Percentiles rank a stretch among this genome's conserved stretches.
These are phyloP conservation scores for Limonomyces culmigenus DNA, from an alignment of 1,284 basidiomycete species.

Conservation along the genomic window DNA sequence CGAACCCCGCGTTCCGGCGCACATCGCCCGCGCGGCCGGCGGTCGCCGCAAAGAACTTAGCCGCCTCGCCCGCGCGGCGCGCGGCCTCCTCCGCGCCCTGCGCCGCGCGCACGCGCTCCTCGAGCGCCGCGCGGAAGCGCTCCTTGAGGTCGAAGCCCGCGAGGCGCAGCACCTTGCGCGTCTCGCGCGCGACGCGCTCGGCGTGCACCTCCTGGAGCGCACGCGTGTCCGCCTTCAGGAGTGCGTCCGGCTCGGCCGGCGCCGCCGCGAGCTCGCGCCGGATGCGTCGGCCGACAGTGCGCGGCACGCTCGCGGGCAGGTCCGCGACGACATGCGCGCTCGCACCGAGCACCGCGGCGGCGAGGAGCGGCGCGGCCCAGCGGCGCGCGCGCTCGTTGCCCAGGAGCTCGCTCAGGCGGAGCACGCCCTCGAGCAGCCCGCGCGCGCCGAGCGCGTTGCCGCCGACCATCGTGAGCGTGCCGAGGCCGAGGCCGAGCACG, in stretches of 20 bases:
- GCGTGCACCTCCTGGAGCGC: constrained; percentile 59
- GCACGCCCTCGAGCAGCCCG: constrained; percentile 59
- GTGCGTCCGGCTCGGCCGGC: constrained; percentile 22
- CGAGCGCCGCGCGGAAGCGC: constrained; percentile 70
- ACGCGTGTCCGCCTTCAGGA: no score
- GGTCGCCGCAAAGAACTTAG: constrained; percentile 54
- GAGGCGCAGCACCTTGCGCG: constrained; percentile 83
- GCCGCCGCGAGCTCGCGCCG: constrained; percentile 31
- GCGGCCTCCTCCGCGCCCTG: constrained; percentile 61
- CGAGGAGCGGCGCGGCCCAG: constrained; percentile 80
- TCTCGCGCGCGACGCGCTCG: constrained; percentile 67
- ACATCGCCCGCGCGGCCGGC: constrained; percentile 40
- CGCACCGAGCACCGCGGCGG: constrained; percentile 59
- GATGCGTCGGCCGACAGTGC: constrained; percentile 74
- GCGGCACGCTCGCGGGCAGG: constrained; percentile 82
- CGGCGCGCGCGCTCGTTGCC: constrained; percentile 70
- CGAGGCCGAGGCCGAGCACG: constrained; percentile 61
- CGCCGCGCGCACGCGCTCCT: constrained; percentile 65
- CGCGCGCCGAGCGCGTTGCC: constrained; percentile 67
- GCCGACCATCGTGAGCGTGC: constrained; percentile 80
- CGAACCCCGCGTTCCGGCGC: constrained; percentile 16
- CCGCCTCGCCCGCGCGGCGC: constrained; percentile 51
- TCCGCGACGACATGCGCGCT: constrained; percentile 79
- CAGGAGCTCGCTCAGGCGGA: constrained; percentile 64
- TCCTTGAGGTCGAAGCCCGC: constrained; percentile 88